Evolutionary conservation across 495 filamentous ascomycete genomes (phyloP), one percentile per base, ranked within the genome.

Genomic region (Aspergillus sclerotioniger): DNA sequence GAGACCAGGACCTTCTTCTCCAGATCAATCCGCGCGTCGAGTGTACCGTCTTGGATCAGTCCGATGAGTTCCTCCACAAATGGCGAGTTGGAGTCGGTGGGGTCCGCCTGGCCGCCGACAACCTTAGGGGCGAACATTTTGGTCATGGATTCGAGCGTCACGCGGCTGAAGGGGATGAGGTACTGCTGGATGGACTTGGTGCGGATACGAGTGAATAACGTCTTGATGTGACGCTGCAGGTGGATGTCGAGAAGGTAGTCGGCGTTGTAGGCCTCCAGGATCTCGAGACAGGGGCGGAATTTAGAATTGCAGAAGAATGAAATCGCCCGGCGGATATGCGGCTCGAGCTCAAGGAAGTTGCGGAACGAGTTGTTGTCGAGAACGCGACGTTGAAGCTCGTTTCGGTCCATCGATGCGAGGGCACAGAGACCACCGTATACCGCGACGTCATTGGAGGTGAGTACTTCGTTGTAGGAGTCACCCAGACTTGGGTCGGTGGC

Each of bases 121-220:
- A 66, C 59, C 0, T 79, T 73, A 1, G 76, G 77, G 6, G 70
- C 65, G 57, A 92, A 93, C 9, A 86, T 83, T 33, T 79, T 77
- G 9, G 85, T 80, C 81, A 94, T 82, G 20, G 81, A 87, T 9
- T 84, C 79, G 7, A 94, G 71, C 3, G 82, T 88, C 45, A 92
- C 87, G 39, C 83, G 84, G 21, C 84, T 91, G 69, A 91, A 94
- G 1, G 90, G 90, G 21, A 90, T 77, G 49, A 91, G 84, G 69
- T 96, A 98, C 68, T 96, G 91, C 51, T 93, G 82, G 59, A 98
- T 97, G 54, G 91, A 88, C 71, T 97, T 97, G 63, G 82, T 88
- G 59, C 95, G 83, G 64, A 98, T 88, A 46, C 77, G 71, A 19
- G 79, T 74, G 73, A 89, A 91, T 25, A 98, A 75, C 5, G 75